phyloP scores from a whole-genome alignment of 2,329 filamentous ascomycete species.

The Biscogniauxia mediterranea region DNA sequence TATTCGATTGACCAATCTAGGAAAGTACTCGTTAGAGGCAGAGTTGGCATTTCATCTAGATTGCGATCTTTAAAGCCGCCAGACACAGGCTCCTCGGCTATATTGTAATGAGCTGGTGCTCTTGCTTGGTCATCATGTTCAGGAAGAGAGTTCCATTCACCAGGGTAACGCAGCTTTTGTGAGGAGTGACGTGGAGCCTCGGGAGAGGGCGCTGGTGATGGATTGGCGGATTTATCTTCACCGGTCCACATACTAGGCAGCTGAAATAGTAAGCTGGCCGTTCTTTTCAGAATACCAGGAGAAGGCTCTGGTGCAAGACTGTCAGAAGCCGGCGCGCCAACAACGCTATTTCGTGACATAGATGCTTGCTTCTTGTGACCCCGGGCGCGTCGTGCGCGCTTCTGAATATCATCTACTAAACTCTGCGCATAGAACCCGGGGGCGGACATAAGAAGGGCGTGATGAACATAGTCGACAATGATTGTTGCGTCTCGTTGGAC shows the following conservation, averaged over 20 bases:
- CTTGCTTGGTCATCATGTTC: conserved; percentile 71
- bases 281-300: conserved; percentile 60
- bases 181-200: conserved; percentile 38
- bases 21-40: conserved; percentile 82
- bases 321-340: conserved; percentile 36
- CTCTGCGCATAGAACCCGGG: conserved; percentile 68
- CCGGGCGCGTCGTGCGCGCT: conserved; percentile 47
- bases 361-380: conserved; percentile 42
- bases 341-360: conserved; percentile 43
- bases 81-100: conserved; percentile 75
- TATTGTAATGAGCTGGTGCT: conserved; percentile 69
- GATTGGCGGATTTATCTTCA: conserved; percentile 44
- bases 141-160: conserved; percentile 55
- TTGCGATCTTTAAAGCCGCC: conserved; percentile 68
- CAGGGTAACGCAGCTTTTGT: conserved; percentile 40
- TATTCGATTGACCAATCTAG: conserved; percentile 97
- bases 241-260: conserved; percentile 48
- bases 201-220: conserved; percentile 33
- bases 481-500: conserved; percentile 80
- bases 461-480: conserved; percentile 84
- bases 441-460: conserved; percentile 72
- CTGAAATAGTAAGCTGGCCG: conserved; percentile 62
- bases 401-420: conserved; percentile 71
- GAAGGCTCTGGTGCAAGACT: conserved; percentile 47
- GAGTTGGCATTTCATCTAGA: conserved; percentile 53